These are phyloP conservation scores for Pestalotiopsis sp. DNA, from an alignment of 2,329 filamentous ascomycete genomes.

Conservation along the genomic window DNA sequence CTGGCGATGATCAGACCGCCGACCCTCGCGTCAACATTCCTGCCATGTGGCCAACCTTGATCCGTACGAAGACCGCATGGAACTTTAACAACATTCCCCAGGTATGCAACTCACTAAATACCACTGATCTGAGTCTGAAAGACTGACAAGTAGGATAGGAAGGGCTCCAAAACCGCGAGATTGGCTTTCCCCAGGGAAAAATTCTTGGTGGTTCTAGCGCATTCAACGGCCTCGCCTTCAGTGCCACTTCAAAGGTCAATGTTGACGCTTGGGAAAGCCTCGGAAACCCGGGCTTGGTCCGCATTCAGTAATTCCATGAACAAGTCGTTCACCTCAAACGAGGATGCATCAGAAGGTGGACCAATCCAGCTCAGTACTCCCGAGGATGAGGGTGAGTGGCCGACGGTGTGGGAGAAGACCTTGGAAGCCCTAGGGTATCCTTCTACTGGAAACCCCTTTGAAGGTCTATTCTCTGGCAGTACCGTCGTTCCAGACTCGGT, in stretches of 20 bases:
- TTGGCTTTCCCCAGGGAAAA: slow-evolving; percentile 13
- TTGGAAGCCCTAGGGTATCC: slow-evolving; percentile 14
- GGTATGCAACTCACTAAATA: slow-evolving; percentile 6
- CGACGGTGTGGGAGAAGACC: slow-evolving; percentile 12
- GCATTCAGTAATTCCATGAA: slow-evolving; percentile 16
- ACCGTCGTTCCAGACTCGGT: slow-evolving; percentile 14
- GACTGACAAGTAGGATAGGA: neutral
- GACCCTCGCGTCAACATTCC: slow-evolving; percentile 12
- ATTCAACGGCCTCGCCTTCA: slow-evolving; percentile 16
- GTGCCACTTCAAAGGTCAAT: slow-evolving; percentile 10
- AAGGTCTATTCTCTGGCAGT: slow-evolving; percentile 8
- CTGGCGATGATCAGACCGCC: neutral
- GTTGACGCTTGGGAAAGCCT: slow-evolving; percentile 17
- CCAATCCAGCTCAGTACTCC: slow-evolving; percentile 12
- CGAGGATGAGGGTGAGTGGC: slow-evolving; percentile 12
- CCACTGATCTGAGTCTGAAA: neutral
- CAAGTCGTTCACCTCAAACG: neutral
- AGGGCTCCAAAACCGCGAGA: slow-evolving; percentile 10
- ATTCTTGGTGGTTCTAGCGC: slow-evolving; percentile 19
- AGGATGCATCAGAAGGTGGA: neutral
- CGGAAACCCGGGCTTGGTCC: slow-evolving; percentile 18
- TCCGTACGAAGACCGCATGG: slow-evolving; percentile 14
- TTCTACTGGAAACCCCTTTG: slow-evolving; percentile 6
- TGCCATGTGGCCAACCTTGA: slow-evolving; percentile 9
- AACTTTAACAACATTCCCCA: slow-evolving; percentile 15